Evolutionary conservation across 1,139 yeast species (phyloP), one percentile per base, ranked within the genome.

Genomic region (Pichia cactophila): DNA sequence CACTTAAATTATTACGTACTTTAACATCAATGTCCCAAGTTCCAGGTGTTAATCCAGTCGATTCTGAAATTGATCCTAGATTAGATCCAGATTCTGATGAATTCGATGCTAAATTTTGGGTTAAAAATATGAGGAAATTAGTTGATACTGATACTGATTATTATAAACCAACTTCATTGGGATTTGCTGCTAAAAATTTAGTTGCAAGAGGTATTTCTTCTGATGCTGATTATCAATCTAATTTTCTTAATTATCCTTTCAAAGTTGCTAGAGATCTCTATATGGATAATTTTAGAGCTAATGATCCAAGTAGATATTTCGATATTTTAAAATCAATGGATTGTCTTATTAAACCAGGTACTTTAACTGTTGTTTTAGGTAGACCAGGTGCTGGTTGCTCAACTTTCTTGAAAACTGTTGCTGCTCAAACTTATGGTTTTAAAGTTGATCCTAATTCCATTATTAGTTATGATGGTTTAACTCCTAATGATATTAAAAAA

Each of bases 371-470:
- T 45, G 94, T 86, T 2, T 67, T 86, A 40, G 95, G 94, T 46
- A 78, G 90, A 64, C 95, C 95, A 0, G 95, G 95, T 61, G 80
- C 90, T 28, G 95, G 95, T 51, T 86, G 95, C 66, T 77, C 95
- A 2, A 85, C 95, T 2, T 74, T 85, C 47, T 68, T 86, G 59
- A 85, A 84, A 60, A 75, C 92, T 0, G 74, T 86, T 52, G 77
- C 90, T 8, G 67, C 84, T 36, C 80, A 81, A 55, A 83, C 90
- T 5, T 80, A 83, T 62, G 95, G 94, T 48, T 86, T 84, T 63
- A 68, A 78, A 42, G 61, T 85, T 43, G 80, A 74, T 48, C 67
- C 72, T 42, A 76, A 76, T 33, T 60, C 67, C 3, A 46, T 56
- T 31, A 65, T 76, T 39, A 65, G 75, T 16, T 79, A 77, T 60